Conservation (phyloP, 495 filamentous ascomycete genomes). For the Penicillium crystallinum region DNA sequence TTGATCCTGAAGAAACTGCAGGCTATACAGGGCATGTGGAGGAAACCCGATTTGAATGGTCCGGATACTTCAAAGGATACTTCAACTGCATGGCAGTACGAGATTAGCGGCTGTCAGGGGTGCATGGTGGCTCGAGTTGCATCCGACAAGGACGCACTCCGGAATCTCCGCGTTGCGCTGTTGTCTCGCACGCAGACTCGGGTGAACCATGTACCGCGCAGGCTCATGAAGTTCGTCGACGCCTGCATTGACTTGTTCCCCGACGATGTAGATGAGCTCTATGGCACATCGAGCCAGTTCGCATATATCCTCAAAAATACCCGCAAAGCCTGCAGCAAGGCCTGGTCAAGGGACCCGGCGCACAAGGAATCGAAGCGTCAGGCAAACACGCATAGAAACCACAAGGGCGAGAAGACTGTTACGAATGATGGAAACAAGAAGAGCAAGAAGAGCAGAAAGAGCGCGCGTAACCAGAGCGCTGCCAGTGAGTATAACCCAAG, state of each 20-base stretch:
- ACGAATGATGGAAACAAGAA: neutral
- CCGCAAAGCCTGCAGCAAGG: conserved; percentile 20
- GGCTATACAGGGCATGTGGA: conserved; percentile 32
- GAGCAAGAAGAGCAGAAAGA: neutral
- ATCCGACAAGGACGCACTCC: conserved; percentile 11
- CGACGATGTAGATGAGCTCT: conserved; percentile 6
- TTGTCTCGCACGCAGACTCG: conserved; percentile 28
- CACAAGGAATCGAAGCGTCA: neutral
- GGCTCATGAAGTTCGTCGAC: conserved; percentile 27
- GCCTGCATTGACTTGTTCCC: conserved; percentile 14
- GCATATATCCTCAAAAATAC: conserved; percentile 21
- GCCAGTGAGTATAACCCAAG: neutral
- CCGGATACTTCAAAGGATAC: neutral
- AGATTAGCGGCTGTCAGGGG: conserved; percentile 34
- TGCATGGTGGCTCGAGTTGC: conserved; percentile 39
- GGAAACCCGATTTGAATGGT: neutral
- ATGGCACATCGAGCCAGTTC: conserved; percentile 8
- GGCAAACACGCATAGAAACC: neutral
- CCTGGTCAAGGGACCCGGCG: neutral
- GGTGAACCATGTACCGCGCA: conserved; percentile 14
- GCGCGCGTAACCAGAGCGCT: neutral
- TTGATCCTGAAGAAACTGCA: conserved; percentile 13
- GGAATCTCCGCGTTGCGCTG: conserved; percentile 26
- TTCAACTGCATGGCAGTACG: conserved; percentile 14
- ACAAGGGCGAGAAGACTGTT: neutral